phyloP scores from a whole-genome alignment of 345 rosid species.

The Rhodamnia rubescens region DNA sequence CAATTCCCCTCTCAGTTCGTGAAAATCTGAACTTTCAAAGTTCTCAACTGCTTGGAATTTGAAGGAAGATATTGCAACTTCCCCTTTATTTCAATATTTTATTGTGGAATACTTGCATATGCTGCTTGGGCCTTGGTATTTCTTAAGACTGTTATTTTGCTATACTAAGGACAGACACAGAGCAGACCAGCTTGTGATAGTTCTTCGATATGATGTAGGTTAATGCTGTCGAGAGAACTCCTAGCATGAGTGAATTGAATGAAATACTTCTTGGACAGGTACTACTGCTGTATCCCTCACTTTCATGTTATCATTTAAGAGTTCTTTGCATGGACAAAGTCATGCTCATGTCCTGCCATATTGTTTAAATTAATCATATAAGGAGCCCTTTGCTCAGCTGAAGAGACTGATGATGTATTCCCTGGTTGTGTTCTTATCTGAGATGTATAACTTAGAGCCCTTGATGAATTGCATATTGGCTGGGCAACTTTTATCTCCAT shows the following conservation, averaged over 20 bases:
- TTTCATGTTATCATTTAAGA: not conserved
- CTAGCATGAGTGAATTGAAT: constrained; percentile 94
- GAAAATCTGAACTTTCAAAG: not conserved
- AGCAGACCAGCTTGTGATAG: not conserved
- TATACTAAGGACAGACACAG: not conserved
- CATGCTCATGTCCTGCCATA: not conserved
- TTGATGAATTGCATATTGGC: not conserved
- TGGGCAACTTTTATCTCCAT: not conserved
- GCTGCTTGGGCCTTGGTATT: not conserved
- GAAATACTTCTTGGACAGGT: constrained; percentile 92
- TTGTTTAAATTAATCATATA: not conserved
- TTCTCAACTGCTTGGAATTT: not conserved
- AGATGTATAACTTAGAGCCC: not conserved
- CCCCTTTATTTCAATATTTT: not conserved
- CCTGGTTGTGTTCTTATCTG: not conserved
- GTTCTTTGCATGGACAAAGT: not conserved
- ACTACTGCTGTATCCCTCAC: not conserved
- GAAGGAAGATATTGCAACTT: not conserved
- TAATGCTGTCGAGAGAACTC: constrained; percentile 80
- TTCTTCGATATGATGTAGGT: constrained; percentile 35
- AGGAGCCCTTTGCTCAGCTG: not conserved
- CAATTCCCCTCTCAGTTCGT: not conserved
- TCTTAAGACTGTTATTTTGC: not conserved
- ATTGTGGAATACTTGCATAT: not conserved
- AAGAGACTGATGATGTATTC: not conserved